Base-by-base conservation (phyloP, 345 rosid genomes). In the Viola odorata region DNA sequence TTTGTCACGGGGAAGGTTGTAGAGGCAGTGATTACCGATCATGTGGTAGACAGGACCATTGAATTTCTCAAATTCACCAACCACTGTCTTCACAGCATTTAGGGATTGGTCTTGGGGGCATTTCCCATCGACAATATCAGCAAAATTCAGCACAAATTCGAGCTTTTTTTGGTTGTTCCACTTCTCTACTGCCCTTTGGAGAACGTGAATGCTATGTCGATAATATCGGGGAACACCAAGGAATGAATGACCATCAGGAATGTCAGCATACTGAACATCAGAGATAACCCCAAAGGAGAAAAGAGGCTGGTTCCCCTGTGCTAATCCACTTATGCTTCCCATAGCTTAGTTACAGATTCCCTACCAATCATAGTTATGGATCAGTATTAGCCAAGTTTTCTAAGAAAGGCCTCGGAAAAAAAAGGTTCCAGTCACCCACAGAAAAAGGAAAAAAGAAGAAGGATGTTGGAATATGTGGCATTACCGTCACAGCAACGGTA, bases 1-100 rank as follows among this genome's bases (percentile, higher is more conserved):
- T 69, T 83, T 68, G 54, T 76, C 77, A 7, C 97, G 88, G 11
- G 89, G 87, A 72, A 94, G 96, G 71, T 94, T 94, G 78, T 94
- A 94, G n/a, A 90, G 89, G 61, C 97, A 90, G 67, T 94, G 99
- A 64, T 94, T 90, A 8, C 97, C 99, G 57, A 94, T 90, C 87
- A 90, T 68, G 65, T 94, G 99, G 81, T 84, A 82, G 16, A 82
- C 78, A 0, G 85, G 82, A n/a, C 96, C 91, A 4, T 75, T 59
- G 63, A 90, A 86, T 40, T 85, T 86, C 41, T 81, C 75, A 40
- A 88, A 84, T 52, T 90, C 95, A 47, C 14, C 6, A 13, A 58
- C 77, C 5, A 90, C 63, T 71, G 76, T 85, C 76, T 75, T 74
- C 32, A 86, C 84, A 15, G 82, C 71, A 63, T 69, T 53, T 42